A percentile compares a stretch with the other conserved stretches of the same genome.
These are phyloP conservation scores for Pseudonectria buxi DNA, from an alignment of 2,329 filamentous ascomycete genomes.

Conservation along the genomic window DNA sequence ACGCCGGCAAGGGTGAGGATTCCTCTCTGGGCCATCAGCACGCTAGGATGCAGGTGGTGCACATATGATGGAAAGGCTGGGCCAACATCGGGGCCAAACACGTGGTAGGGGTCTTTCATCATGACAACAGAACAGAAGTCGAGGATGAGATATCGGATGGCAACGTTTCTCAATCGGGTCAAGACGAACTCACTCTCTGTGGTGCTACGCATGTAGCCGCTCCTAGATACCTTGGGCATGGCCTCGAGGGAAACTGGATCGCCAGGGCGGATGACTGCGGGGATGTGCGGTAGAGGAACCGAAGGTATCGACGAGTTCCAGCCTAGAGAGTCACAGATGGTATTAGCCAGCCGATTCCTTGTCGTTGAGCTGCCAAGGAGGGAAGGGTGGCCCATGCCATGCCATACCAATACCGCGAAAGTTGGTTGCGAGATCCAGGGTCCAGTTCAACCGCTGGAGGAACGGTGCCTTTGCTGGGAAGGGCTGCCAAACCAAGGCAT, in stretches of 20 bases:
- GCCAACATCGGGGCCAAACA: constrained; percentile 40
- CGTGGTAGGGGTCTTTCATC: constrained; percentile 74
- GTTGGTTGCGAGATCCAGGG: constrained; percentile 45
- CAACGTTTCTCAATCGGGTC: constrained; percentile 37
- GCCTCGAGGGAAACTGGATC: constrained; percentile 34
- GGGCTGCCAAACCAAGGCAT: constrained; percentile 54
- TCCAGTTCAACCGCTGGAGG: constrained; percentile 46
- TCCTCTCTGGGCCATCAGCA: constrained; percentile 51
- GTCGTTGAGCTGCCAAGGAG: too few relatives aligned
- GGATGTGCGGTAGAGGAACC: constrained; percentile 41
- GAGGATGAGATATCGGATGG: constrained; percentile 56
- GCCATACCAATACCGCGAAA: constrained; percentile 48
- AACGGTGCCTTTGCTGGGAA: constrained; percentile 47
- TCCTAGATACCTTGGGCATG: constrained; percentile 34
- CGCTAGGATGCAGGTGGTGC: constrained; percentile 31
- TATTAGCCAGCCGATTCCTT: too few relatives aligned
- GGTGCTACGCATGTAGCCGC: constrained; percentile 39
- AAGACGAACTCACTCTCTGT: constrained; percentile 40
- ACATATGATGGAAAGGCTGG: constrained; percentile 36
- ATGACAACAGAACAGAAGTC: constrained; percentile 64
- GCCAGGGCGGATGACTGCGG: constrained; percentile 25
- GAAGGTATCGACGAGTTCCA: constrained; percentile 52
- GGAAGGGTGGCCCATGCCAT: not conserved
- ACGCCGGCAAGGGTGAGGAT: constrained; percentile 50
- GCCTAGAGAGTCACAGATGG: constrained; percentile 29